A percentile compares a stretch with the other conserved stretches of the same genome.
phyloP scores from a whole-genome alignment of 2,329 filamentous ascomycete genomes.

The Fusarium guadeloupense region DNA sequence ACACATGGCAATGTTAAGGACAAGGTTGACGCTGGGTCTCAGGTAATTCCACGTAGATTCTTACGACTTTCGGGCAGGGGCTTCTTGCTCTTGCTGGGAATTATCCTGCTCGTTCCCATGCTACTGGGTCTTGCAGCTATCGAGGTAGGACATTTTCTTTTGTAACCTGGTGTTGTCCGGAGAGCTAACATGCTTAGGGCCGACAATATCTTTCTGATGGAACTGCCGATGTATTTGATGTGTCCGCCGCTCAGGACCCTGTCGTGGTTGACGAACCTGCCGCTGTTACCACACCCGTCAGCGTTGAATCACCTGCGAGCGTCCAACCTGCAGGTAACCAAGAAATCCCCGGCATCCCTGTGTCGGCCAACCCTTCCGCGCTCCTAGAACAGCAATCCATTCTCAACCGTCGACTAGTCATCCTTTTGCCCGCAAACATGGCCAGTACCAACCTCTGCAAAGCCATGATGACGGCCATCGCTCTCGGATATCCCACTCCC shows the following conservation, averaged over 20 bases:
- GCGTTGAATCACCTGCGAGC: too few species aligned
- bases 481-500: slow-evolving; percentile 38
- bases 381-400: not conserved
- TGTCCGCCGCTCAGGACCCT: not conserved
- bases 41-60: slow-evolving; percentile 7
- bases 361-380: not conserved
- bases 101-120: slow-evolving; percentile 12
- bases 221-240: slow-evolving; percentile 19
- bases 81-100: not conserved
- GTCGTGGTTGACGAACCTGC: not conserved
- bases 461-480: slow-evolving; percentile 36
- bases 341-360: not conserved
- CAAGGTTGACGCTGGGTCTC: slow-evolving; percentile 6
- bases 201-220: slow-evolving; percentile 25
- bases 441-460: slow-evolving; percentile 41
- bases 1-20: slow-evolving; percentile 13
- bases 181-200: not conserved
- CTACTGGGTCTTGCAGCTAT: slow-evolving; percentile 18
- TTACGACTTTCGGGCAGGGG: slow-evolving; percentile 4
- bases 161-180: too few species aligned
- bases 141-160: not conserved
- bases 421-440: slow-evolving; percentile 26
- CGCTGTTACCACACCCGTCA: too few species aligned
- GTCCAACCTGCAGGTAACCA: too few species aligned
- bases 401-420: slow-evolving; percentile 26